Conservation (phyloP, 345 rosid species). For the Melastoma malabathricum region DNA sequence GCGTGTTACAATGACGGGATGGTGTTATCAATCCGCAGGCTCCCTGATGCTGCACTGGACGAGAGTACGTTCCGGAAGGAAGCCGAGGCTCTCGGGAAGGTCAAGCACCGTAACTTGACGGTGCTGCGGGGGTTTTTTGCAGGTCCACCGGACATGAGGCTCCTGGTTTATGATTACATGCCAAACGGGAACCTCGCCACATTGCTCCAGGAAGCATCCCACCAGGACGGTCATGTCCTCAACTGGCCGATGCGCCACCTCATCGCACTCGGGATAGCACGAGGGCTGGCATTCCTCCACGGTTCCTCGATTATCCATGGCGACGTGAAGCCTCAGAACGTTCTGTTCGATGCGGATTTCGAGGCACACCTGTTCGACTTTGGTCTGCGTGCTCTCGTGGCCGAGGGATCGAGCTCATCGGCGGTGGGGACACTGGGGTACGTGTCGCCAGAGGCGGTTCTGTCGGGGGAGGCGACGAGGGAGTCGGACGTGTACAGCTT, state of each 20-base stretch:
- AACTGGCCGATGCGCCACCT: slow-evolving; percentile 99
- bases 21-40: slow-evolving; percentile 78
- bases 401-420: slow-evolving; percentile 47
- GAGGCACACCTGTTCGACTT: slow-evolving; percentile 93
- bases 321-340: slow-evolving; percentile 84
- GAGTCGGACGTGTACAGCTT: slow-evolving; percentile 88
- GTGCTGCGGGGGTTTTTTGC: slow-evolving; percentile 87
- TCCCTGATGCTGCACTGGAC: slow-evolving; percentile 45
- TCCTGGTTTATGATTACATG: slow-evolving; percentile 85
- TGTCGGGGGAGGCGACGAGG: slow-evolving; percentile 46
- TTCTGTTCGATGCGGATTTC: slow-evolving; percentile 85
- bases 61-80: slow-evolving; percentile 71
- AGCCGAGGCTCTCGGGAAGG: slow-evolving; percentile 70
- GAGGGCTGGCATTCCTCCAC: slow-evolving; percentile 78
- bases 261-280: slow-evolving; percentile 85
- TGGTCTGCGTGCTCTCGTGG: slow-evolving; percentile 52
- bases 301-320: slow-evolving; percentile 72
- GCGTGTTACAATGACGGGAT: slow-evolving; percentile 79
- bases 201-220: slow-evolving; percentile 89
- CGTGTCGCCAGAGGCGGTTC: slow-evolving; percentile 59
- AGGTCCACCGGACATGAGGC: slow-evolving; percentile 67
- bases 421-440: slow-evolving; percentile 67
- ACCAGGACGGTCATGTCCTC: slow-evolving; percentile 93
- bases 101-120: slow-evolving; percentile 76
- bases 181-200: slow-evolving; percentile 93